These are phyloP conservation scores for Bertia moriformis DNA, from an alignment of 2,329 filamentous ascomycete species.

Conservation along the genomic window DNA sequence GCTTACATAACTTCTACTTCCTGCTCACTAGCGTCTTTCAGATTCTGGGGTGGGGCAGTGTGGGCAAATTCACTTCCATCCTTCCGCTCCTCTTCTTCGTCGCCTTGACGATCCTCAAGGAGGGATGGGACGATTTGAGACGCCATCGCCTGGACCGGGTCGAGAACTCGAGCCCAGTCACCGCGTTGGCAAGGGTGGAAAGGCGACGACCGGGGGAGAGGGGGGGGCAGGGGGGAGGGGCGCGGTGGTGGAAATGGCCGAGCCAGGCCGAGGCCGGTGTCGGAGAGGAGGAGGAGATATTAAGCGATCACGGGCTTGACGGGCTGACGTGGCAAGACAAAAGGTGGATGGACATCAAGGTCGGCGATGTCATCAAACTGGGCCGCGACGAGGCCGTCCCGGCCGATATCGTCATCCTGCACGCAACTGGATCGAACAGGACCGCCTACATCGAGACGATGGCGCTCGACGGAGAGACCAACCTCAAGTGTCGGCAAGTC, in stretches of 20 bases:
- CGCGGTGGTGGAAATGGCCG: not conserved
- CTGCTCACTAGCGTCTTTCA: slow-evolving; percentile 72
- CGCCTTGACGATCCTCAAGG: slow-evolving; percentile 66
- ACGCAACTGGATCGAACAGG: slow-evolving; percentile 63
- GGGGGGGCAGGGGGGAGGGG: not conserved
- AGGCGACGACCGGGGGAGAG: no score
- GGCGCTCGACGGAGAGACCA: slow-evolving; percentile 72
- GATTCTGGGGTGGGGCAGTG: slow-evolving; percentile 64
- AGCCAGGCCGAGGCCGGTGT: not conserved
- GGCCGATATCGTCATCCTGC: slow-evolving; percentile 67
- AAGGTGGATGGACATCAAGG: slow-evolving; percentile 56
- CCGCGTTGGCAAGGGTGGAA: no score
- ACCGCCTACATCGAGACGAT: slow-evolving; percentile 76
- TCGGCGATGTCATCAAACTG: slow-evolving; percentile 57
- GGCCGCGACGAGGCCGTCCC: slow-evolving; percentile 66
- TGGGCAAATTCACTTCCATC: slow-evolving; percentile 61
- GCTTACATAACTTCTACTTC: slow-evolving; percentile 79
- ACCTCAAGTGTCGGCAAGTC: slow-evolving; percentile 62
- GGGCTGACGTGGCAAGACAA: slow-evolving; percentile 30
- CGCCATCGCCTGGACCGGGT: slow-evolving; percentile 68
- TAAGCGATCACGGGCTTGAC: not conserved
- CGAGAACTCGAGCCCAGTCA: slow-evolving; percentile 49
- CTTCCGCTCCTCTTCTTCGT: slow-evolving; percentile 64
- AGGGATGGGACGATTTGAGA: slow-evolving; percentile 74
- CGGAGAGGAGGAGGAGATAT: not conserved